Evolutionary conservation across 164 flowering plant species (phyloP).

Genomic region (Aristolochia contorta): DNA sequence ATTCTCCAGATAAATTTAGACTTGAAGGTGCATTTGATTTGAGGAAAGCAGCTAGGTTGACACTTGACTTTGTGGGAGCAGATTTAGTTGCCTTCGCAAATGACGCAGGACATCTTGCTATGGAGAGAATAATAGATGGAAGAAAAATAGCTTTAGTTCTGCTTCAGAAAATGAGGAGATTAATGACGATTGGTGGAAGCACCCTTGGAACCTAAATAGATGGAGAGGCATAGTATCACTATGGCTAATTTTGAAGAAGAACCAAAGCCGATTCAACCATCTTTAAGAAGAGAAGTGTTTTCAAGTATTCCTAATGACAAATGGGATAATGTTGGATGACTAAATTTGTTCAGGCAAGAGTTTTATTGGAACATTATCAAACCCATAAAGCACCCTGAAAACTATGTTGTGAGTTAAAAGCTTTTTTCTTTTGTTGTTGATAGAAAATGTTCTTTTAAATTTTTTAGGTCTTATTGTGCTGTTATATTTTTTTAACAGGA

Average conservation of each 20-base stretch:
- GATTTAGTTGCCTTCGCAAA: conserved; percentile 61
- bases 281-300: conserved; percentile 86
- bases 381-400: conserved; percentile 56
- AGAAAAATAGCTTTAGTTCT: conserved; percentile 35
- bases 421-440: neutral
- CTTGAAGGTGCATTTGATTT: conserved; percentile 73
- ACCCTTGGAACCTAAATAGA: conserved; percentile 60
- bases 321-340: conserved; percentile 98
- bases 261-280: conserved; percentile 69
- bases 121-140: conserved; percentile 49
- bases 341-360: conserved; percentile 49
- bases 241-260: conserved; percentile 97
- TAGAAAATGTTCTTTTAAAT: neutral
- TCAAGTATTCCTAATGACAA: conserved; percentile 71
- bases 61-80: conserved; percentile 94
- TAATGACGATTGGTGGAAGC: conserved; percentile 51
- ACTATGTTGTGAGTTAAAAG: conserved; percentile 43
- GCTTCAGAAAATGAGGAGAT: conserved; percentile 15
- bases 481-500: conserved; percentile 25
- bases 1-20: conserved; percentile 44
- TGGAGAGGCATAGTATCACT: conserved; percentile 56
- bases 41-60: conserved; percentile 53
- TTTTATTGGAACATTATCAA: conserved; percentile 60
- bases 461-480: neutral
- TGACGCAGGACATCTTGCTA: conserved; percentile 78